Conservation (phyloP, 2,329 filamentous ascomycete genomes). For the Xylaria sp. region DNA sequence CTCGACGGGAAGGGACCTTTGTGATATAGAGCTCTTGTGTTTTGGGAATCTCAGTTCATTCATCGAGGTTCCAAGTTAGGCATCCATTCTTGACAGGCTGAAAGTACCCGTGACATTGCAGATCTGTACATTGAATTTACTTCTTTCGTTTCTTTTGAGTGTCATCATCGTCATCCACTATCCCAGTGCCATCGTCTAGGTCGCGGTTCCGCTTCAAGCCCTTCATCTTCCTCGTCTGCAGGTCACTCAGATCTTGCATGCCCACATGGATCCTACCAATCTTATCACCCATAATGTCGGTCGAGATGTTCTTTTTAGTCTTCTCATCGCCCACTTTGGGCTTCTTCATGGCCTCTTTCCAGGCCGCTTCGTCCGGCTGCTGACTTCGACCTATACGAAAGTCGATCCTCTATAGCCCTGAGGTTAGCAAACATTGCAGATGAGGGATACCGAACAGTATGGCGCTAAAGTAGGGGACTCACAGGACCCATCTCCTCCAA, state of each 20-base stretch:
- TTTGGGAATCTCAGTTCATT: conserved; percentile 42
- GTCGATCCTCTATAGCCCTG: conserved; percentile 41
- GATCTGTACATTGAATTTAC: conserved; percentile 38
- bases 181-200: conserved; percentile 65
- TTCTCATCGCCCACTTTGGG: conserved; percentile 78
- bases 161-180: conserved; percentile 60
- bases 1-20: background rate
- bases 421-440: conserved; percentile 22
- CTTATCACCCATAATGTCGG: conserved; percentile 94
- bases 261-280: conserved; percentile 91
- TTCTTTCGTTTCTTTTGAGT: conserved; percentile 54
- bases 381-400: conserved; percentile 84
- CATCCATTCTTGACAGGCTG: conserved; percentile 19
- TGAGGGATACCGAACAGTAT: background rate
- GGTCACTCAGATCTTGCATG: conserved; percentile 84
- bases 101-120: conserved; percentile 1
- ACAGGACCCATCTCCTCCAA: conserved; percentile 95
- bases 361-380: conserved; percentile 79
- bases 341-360: conserved; percentile 92
- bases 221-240: conserved; percentile 99
- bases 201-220: conserved; percentile 87
- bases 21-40: conserved; percentile 7
- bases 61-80: conserved; percentile 2
- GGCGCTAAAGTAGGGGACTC: conserved; percentile 58
- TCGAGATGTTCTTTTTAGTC: conserved; percentile 96